Evolutionary conservation across 257 asterid genomes (phyloP).

Genomic region (Nicotiana noctiflora): DNA sequence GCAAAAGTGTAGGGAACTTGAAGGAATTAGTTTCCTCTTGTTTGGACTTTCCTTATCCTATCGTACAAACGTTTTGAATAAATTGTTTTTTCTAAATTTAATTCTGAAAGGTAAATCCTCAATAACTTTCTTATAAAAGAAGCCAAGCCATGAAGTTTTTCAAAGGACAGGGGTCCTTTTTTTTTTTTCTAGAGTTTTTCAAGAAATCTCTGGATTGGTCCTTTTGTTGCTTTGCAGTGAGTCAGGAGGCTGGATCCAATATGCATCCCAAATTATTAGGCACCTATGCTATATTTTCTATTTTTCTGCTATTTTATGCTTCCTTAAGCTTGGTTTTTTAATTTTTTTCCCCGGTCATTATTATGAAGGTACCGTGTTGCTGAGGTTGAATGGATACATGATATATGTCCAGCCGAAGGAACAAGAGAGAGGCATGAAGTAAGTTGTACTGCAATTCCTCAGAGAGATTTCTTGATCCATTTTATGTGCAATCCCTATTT

Average conservation of each 20-base stretch:
- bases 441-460: constrained; percentile 22
- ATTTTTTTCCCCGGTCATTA: background rate
- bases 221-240: background rate
- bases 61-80: background rate
- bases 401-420: constrained; percentile 51
- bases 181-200: too few species aligned
- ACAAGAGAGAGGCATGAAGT: constrained; percentile 67
- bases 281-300: background rate
- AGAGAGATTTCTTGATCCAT: background rate
- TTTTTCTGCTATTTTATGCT: constrained; percentile 14
- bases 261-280: background rate
- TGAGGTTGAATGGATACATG: constrained; percentile 93
- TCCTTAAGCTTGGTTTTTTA: background rate
- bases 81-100: background rate
- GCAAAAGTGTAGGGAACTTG: background rate
- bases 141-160: background rate
- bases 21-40: background rate
- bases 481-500: background rate
- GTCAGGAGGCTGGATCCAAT: background rate
- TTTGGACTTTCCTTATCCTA: background rate
- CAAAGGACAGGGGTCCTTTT: background rate
- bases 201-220: background rate
- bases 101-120: background rate
- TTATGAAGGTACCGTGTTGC: constrained; percentile 82
- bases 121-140: background rate